These are phyloP conservation scores for Sesbania bispinosa DNA, from an alignment of 306 rosid genomes.

Conservation along the genomic window DNA sequence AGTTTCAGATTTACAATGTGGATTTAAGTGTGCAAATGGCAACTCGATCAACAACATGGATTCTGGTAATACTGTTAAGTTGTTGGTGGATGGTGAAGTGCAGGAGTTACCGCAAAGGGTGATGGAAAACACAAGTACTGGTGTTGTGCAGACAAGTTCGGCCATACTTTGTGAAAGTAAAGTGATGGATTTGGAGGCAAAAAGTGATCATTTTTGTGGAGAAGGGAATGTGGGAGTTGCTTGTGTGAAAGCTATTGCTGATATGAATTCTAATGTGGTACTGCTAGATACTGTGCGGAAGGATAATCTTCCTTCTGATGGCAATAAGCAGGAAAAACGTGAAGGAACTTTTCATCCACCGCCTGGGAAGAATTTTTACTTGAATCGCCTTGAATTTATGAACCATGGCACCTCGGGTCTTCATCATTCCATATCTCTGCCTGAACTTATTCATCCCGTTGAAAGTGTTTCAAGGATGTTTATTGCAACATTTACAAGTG, in stretches of 20 bases:
- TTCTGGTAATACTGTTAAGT: no score
- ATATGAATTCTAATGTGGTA: neutral
- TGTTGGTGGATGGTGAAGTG: no score
- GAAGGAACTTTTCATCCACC: constrained; percentile 25
- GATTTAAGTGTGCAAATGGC: no score
- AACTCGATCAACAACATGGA: no score
- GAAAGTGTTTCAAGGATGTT: constrained; percentile 58
- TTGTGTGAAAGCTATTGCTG: constrained; percentile 4
- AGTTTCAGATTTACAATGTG: constrained; percentile 1
- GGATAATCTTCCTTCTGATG: constrained; percentile 28
- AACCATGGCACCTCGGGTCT: constrained; percentile 20
- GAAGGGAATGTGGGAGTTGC: constrained; percentile 20
- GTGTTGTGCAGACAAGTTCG: constrained; percentile 22
- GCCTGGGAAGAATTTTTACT: constrained; percentile 67
- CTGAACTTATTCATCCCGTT: constrained; percentile 68
- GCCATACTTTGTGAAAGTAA: constrained; percentile 2
- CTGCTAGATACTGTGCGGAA: constrained; percentile 1
- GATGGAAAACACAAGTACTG: constrained; percentile 13
- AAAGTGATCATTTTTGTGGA: neutral
- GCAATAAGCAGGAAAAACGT: no score
- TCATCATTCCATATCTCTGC: constrained; percentile 46
- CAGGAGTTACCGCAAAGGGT: neutral
- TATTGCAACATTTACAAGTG: constrained; percentile 78
- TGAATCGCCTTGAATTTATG: constrained; percentile 55
- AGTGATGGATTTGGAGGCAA: constrained; percentile 21